phyloP scores from a whole-genome alignment of 345 rosid species.

The Populus davidiana region DNA sequence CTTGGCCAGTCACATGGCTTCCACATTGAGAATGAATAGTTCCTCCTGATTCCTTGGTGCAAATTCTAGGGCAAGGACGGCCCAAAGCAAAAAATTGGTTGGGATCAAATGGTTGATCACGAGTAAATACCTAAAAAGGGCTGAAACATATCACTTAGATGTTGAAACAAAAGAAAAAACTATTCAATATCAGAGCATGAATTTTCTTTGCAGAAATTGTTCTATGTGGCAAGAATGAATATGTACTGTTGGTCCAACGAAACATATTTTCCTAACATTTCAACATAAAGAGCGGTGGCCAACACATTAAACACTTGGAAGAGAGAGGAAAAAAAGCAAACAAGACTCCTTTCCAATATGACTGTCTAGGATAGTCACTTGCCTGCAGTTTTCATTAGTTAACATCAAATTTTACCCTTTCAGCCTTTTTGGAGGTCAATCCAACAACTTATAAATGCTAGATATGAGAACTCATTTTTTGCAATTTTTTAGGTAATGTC shows the following conservation, averaged over 20 bases:
- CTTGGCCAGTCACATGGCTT: slow-evolving; percentile 20
- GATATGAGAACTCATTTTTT: no score
- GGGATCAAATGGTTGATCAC: slow-evolving; percentile 83
- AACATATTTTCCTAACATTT: neutral
- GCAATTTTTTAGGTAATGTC: no score
- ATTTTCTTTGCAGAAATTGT: neutral
- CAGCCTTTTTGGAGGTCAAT: neutral
- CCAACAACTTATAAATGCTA: no score
- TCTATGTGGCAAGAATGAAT: neutral
- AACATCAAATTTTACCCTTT: neutral
- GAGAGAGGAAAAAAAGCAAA: neutral
- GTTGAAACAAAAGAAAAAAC: neutral
- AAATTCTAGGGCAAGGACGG: slow-evolving; percentile 57
- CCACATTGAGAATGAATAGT: slow-evolving; percentile 39
- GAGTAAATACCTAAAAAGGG: slow-evolving; percentile 62
- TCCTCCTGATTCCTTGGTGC: slow-evolving; percentile 45
- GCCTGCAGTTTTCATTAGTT: neutral
- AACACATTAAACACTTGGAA: neutral
- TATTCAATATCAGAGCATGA: neutral
- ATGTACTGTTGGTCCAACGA: neutral
- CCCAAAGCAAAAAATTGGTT: slow-evolving; percentile 77
- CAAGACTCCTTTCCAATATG: neutral
- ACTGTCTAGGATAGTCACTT: neutral
- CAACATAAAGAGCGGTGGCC: neutral
- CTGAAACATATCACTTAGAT: neutral